These are phyloP conservation scores for Xylaria grammica DNA, from an alignment of 495 filamentous ascomycete species.

Conservation along the genomic window DNA sequence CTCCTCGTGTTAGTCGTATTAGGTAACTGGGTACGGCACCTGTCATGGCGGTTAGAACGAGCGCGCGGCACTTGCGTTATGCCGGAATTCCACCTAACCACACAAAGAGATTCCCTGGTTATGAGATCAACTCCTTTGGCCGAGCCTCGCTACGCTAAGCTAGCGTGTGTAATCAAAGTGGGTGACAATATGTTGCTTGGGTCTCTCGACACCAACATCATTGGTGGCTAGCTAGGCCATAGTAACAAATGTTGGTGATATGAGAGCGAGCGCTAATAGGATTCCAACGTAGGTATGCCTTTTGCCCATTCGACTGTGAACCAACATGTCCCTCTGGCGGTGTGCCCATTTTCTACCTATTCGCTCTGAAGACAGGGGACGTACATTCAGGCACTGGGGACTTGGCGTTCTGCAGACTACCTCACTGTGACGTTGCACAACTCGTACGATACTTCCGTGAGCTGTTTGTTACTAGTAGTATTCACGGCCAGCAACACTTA, in stretches of 20 bases:
- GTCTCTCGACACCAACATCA: background rate
- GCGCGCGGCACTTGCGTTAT: no score
- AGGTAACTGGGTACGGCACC: background rate
- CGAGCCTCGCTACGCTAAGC: background rate
- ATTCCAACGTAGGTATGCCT: background rate
- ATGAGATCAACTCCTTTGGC: background rate
- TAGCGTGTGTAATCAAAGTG: background rate
- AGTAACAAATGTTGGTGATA: background rate
- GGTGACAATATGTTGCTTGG: background rate
- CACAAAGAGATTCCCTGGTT: background rate
- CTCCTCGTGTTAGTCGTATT: background rate
- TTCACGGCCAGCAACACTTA: background rate
- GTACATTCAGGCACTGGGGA: background rate
- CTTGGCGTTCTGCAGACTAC: slow-evolving; percentile 4
- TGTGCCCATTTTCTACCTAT: background rate
- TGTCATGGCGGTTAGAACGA: background rate
- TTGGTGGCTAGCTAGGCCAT: background rate
- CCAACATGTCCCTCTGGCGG: background rate
- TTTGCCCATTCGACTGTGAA: no score
- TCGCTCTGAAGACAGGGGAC: background rate
- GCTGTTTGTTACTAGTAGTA: background rate
- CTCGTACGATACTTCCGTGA: background rate
- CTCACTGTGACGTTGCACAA: slow-evolving; percentile 17
- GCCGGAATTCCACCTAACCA: background rate
- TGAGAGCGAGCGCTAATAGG: background rate